Percentiles rank a stretch among this genome's conserved stretches.
Evolutionary conservation across 768 basidiomycete species (phyloP).

Genomic region (Pulveroboletus sp.): DNA sequence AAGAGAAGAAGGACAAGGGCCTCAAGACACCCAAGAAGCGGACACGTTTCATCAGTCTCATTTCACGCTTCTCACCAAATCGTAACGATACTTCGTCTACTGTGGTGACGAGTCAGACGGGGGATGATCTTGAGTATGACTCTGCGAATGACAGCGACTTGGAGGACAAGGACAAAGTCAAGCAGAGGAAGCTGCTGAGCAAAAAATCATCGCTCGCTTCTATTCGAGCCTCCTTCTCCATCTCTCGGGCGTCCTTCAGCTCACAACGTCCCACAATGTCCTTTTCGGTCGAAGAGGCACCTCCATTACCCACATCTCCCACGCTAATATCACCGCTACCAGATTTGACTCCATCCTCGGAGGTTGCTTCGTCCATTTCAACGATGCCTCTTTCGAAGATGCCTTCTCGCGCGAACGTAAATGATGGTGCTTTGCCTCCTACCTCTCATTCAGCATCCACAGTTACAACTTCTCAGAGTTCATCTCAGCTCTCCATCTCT

Average conservation of each 20-base stretch:
- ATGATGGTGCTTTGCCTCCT: constrained; percentile 17
- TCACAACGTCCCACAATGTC: constrained; percentile 23
- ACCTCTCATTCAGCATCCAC: constrained; percentile 29
- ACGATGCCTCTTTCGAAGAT: constrained; percentile 18
- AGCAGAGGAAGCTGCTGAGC: constrained; percentile 16
- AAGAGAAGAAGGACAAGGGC: constrained; percentile 19
- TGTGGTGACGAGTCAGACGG: background rate
- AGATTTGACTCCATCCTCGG: background rate
- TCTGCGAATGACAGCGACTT: constrained; percentile 20
- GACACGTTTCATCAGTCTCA: constrained; percentile 30
- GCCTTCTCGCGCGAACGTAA: constrained; percentile 16
- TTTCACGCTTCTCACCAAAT: constrained; percentile 28
- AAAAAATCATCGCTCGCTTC: constrained; percentile 31
- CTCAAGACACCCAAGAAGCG: constrained; percentile 28
- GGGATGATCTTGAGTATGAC: constrained; percentile 17
- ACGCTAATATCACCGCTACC: constrained; percentile 5
- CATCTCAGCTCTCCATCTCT: constrained; percentile 21
- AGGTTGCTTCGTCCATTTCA: background rate
- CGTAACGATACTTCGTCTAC: constrained; percentile 19
- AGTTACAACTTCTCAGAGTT: constrained; percentile 20
- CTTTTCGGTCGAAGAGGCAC: constrained; percentile 20
- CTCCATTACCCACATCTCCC: constrained; percentile 27
- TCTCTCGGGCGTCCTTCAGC: constrained; percentile 27
- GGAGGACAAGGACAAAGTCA: constrained; percentile 15
- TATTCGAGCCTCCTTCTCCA: constrained; percentile 26